Evolutionary conservation across 2,329 filamentous ascomycete genomes (phyloP).

Genomic region (Fusarium sp.): DNA sequence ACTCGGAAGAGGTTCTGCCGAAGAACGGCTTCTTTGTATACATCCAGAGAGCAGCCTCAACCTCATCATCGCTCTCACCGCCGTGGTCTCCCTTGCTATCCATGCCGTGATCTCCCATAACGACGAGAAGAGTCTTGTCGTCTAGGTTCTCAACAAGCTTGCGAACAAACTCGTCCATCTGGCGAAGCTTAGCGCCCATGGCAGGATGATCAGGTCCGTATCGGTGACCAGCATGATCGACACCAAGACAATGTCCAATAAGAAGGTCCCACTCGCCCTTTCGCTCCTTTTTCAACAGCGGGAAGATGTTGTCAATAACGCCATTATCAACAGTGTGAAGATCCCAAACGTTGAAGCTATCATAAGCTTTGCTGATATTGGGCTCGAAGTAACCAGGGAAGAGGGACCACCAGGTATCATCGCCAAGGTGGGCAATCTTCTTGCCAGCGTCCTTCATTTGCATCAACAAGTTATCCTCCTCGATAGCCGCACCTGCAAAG

Average conservation of each 20-base stretch:
- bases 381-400: slow-evolving; percentile 95
- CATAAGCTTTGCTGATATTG: slow-evolving; percentile 88
- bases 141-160: slow-evolving; percentile 80
- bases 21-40: slow-evolving; percentile 91
- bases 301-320: slow-evolving; percentile 90
- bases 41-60: slow-evolving; percentile 97
- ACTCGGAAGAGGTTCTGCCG: slow-evolving; percentile 77
- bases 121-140: slow-evolving; percentile 87
- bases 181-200: slow-evolving; percentile 89
- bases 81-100: slow-evolving; percentile 97
- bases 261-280: slow-evolving; percentile 89
- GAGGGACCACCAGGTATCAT: slow-evolving; percentile 95
- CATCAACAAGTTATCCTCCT: slow-evolving; percentile 85
- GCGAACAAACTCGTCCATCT: slow-evolving; percentile 88
- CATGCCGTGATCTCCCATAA: slow-evolving; percentile 99
- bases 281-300: slow-evolving; percentile 76
- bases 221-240: slow-evolving; percentile 96
- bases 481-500: slow-evolving; percentile 94
- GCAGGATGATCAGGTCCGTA: slow-evolving; percentile 94
- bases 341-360: slow-evolving; percentile 99
- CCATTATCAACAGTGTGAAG: slow-evolving; percentile 97
- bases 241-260: slow-evolving; percentile 92
- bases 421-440: slow-evolving; percentile 92
- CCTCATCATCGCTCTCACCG: slow-evolving; percentile 96
- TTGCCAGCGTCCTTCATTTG: slow-evolving; percentile 74